Evolutionary conservation across 768 basidiomycete species (phyloP), one percentile per base, ranked within the genome.

Genomic region (Leucogyrophana mollusca): DNA sequence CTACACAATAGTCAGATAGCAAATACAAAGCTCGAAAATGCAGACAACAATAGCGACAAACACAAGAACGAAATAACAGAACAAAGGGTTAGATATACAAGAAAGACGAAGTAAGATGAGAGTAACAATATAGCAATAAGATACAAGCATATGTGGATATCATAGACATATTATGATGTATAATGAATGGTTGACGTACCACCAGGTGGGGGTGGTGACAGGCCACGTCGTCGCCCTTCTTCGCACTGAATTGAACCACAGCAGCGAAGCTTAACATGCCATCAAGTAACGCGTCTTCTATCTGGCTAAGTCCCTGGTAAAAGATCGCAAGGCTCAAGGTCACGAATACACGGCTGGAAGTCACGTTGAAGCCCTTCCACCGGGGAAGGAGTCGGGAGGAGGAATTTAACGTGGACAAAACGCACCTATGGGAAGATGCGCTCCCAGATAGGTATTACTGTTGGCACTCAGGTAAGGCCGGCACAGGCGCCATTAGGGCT

Each of bases 181-280:
- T 8, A 4, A 16, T 47, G 18, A 10, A 46, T 30, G 21, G 0
- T 3, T 3, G 20, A 18, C 18, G 27, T 40, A 44, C 32, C 43
- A 49, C 22, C 14, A 32, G 34, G 6, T 33, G 43, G 22, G 16
- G 18, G 14, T 44, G 21, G 16, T 30, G 5, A 22, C 24, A 1
- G 10, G 44, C 10, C 38, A 25, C 13, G 39, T 23, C 39, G 4
- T 16, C 20, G 16, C 46, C 27, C 7, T 18, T 45, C 40, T 42
- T 46, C 46, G 32, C 23, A 9, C 3, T 25, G 14, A 9, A 14
- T 41, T 45, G 27, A 44, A 27, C 43, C 46, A 6, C 32, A 47
- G 40, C 46, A 47, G 43, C 22, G 22, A 47, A 40, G 43, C 46
- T 3, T 23, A 25, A n/a, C 42, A 40, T 45, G 30, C 46, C 46